These are phyloP conservation scores for Capsaspora owczarzaki DNA, from an alignment of 78 protist genomes.

Conservation along the genomic window DNA sequence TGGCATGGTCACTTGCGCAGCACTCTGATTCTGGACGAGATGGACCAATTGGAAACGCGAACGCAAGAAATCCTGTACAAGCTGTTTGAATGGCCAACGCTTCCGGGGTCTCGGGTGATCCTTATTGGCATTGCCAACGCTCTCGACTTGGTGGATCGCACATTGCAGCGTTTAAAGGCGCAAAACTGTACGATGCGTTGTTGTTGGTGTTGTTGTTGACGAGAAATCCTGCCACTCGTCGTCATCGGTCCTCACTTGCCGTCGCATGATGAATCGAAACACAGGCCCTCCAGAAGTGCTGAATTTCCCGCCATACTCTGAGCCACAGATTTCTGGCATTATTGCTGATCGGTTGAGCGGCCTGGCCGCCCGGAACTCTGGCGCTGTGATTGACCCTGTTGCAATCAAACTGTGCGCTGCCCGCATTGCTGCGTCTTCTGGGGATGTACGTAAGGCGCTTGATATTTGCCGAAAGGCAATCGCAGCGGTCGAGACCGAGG, in stretches of 20 bases:
- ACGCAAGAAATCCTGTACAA: constrained; percentile 30
- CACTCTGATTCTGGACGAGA: constrained; percentile 17
- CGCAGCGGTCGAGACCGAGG: neutral
- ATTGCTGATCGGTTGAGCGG: neutral
- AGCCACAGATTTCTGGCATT: neutral
- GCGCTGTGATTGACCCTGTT: constrained; percentile 4
- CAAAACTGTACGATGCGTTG: neutral
- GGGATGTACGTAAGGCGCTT: constrained; percentile 38
- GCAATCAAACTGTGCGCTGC: constrained; percentile 27
- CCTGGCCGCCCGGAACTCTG: neutral
- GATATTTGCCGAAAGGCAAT: constrained; percentile 15
- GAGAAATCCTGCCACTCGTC: neutral
- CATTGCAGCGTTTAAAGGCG: constrained; percentile 8
- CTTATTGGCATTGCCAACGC: constrained; percentile 42
- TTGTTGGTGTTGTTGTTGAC: neutral
- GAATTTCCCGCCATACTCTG: neutral
- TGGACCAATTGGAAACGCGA: constrained; percentile 24
- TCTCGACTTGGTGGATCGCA: constrained; percentile 52
- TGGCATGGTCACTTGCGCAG: neutral
- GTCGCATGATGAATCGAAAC: neutral
- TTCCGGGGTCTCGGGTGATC: neutral
- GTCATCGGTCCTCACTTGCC: neutral
- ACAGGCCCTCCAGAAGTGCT: neutral
- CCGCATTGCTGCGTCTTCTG: constrained; percentile 23
- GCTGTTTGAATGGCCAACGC: constrained; percentile 27